Percentiles rank a stretch among this genome's conserved stretches.
Conservation (phyloP, 2,329 filamentous ascomycete genomes). For the Metarhizium album region DNA sequence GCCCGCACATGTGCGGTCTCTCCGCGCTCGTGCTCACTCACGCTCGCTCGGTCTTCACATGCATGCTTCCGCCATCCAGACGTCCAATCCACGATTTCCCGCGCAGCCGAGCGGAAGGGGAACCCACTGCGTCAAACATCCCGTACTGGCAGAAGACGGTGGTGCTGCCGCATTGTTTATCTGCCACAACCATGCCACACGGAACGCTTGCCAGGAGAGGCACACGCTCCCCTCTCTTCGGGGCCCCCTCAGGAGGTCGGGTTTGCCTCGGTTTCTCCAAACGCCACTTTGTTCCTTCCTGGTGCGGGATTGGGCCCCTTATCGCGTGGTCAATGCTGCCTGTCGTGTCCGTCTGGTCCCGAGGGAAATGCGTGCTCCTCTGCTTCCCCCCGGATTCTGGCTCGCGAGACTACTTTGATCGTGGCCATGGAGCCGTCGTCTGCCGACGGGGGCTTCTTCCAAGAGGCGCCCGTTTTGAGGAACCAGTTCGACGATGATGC, state of each 20-base stretch:
- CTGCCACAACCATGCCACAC: not conserved
- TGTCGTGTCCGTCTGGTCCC: not conserved
- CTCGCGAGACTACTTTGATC: not conserved
- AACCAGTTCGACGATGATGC: constrained; percentile 49
- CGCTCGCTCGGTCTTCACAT: too few relatives aligned
- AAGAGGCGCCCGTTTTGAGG: constrained; percentile 36
- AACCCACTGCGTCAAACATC: too few relatives aligned
- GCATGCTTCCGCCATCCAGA: too few relatives aligned
- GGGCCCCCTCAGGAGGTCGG: not conserved
- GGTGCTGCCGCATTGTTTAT: too few relatives aligned
- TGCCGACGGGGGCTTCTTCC: constrained; percentile 44
- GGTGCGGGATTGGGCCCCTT: not conserved
- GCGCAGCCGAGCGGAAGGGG: too few relatives aligned
- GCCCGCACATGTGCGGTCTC: too few relatives aligned
- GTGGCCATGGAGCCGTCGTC: constrained; percentile 31
- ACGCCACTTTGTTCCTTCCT: not conserved
- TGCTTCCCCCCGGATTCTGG: not conserved
- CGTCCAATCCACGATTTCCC: too few relatives aligned
- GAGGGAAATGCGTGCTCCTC: not conserved
- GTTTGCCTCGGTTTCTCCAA: not conserved
- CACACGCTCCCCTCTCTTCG: not conserved
- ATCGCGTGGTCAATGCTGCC: not conserved
- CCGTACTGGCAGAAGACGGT: not conserved
- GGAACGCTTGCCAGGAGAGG: not conserved
- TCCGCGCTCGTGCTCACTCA: too few relatives aligned